phyloP scores from a whole-genome alignment of 768 basidiomycete species.

The Trametes cinnabarina region DNA sequence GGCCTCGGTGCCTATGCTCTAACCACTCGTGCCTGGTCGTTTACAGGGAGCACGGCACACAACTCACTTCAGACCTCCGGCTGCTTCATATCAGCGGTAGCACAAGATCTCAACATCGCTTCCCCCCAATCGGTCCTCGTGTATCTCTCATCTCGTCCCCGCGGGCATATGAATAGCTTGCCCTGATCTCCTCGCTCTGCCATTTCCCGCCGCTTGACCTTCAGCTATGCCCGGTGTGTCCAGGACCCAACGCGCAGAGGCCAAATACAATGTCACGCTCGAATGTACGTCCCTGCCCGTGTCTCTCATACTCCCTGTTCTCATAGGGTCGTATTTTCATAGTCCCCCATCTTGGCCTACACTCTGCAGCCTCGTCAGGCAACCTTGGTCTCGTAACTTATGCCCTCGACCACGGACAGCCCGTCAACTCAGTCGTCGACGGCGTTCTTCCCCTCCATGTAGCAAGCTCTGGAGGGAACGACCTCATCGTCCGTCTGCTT shows the following conservation, averaged over 20 bases:
- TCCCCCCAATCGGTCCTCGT: slow-evolving; percentile 7
- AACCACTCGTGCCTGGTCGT: not conserved
- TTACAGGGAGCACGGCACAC: not conserved
- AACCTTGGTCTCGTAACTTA: slow-evolving; percentile 92
- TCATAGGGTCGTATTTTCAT: not conserved
- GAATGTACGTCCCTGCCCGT: slow-evolving; percentile 41
- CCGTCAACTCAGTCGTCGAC: slow-evolving; percentile 92
- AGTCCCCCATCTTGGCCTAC: slow-evolving; percentile 78
- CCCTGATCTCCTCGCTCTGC: not conserved
- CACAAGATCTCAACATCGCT: slow-evolving; percentile 8
- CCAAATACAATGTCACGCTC: slow-evolving; percentile 52
- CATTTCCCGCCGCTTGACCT: not conserved
- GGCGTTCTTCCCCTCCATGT: slow-evolving; percentile 97
- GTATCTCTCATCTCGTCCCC: slow-evolving; percentile 5
- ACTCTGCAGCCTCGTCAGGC: slow-evolving; percentile 76
- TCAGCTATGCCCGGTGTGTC: slow-evolving; percentile 36
- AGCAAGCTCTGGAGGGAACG: slow-evolving; percentile 88
- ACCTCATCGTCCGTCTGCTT: slow-evolving; percentile 81
- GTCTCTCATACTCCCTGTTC: not conserved
- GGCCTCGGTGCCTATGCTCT: not conserved
- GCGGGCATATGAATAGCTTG: slow-evolving; percentile 5
- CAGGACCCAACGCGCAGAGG: slow-evolving; percentile 40
- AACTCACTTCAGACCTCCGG: slow-evolving; percentile 4
- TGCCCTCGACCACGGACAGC: slow-evolving; percentile 91
- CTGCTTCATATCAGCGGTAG: slow-evolving; percentile 6